Evolutionary conservation across 441 rosid species (phyloP), one percentile per base, ranked within the genome.

Genomic region (Sinapis alba): DNA sequence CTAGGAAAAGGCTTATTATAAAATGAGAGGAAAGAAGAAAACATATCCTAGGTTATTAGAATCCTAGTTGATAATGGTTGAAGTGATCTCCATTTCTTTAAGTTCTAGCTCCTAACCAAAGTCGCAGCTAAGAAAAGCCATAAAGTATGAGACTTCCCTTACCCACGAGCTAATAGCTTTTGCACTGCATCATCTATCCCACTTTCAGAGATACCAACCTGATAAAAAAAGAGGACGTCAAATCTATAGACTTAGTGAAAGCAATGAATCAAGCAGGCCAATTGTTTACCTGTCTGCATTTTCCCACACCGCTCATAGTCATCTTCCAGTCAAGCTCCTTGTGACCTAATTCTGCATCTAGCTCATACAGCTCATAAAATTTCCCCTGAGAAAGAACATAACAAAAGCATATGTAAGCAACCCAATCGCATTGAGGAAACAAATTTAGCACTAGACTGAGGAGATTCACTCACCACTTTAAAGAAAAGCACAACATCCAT

Each of bases 311-410:
- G 19, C 98, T 93, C 62, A 84, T 60, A 58, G 99, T 96, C 81
- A 93, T 90, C 82, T 96, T 96, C 99, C 99, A 96, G 75, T 89
- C 98, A 75, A 96, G 88, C 82, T 91, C 99, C 77, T 85, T 89
- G 76, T 96, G 97, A 36, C 98, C 99, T 83, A 89, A 71, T 83
- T 93, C 99, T 80, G 99, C 99, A 88, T 96, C 99, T 53, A 91
- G 75, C 83, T 96, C 98, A 81, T 96, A 96, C 23, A 96, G 97
- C 87, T 96, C 99, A 74, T 93, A 96, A 69, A 93, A 93, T 60
- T 91, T 96, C 26, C 99, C 99, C 97, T 96, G 73, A 69, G 74
- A 54, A 54, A 62, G 69, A 79, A 65, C 65, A 77, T 53, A 51
- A 65, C 34, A 18, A 47, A 63, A 0, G 12, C 53, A 43, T 34